A percentile compares a stretch with the other conserved stretches of the same genome.
Conservation (phyloP, 1,139 yeast species). For the Groenewaldozyma auringiensis region DNA sequence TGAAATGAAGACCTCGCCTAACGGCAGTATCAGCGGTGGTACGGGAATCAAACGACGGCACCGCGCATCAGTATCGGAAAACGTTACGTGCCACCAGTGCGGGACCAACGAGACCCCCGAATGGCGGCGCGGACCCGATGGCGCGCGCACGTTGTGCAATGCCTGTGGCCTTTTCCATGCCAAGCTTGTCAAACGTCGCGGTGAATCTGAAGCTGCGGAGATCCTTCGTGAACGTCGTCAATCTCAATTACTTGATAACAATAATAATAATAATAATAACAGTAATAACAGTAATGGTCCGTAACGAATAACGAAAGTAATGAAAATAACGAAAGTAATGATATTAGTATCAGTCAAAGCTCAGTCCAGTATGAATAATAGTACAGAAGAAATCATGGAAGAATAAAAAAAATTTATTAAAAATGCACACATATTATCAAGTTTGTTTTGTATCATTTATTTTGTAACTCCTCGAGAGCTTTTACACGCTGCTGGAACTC, state of each 20-base stretch:
- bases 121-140: slow-evolving; percentile 87
- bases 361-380: too few relatives aligned
- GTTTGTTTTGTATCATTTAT: slow-evolving; percentile 7
- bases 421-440: too few relatives aligned
- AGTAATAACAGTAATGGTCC: too few relatives aligned
- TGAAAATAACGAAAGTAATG: too few relatives aligned
- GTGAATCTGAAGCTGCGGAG: slow-evolving; percentile 53
- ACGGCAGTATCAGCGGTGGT: background rate
- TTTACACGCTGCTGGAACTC: slow-evolving; percentile 77
- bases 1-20: background rate
- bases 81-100: slow-evolving; percentile 51
- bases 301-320: too few relatives aligned
- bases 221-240: slow-evolving; percentile 30
- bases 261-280: too few relatives aligned
- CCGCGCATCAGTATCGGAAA: slow-evolving; percentile 16
- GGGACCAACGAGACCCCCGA: slow-evolving; percentile 82
- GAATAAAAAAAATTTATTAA: too few relatives aligned
- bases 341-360: too few relatives aligned
- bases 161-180: slow-evolving; percentile 86
- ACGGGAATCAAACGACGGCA: slow-evolving; percentile 10
- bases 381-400: too few relatives aligned
- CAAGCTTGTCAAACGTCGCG: slow-evolving; percentile 58
- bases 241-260: too few relatives aligned
- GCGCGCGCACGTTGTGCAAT: slow-evolving; percentile 76
- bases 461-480: slow-evolving; percentile 48